Percentiles rank a stretch among this genome's conserved stretches.
These are phyloP conservation scores for Vigna trinervia DNA, from an alignment of 306 rosid species.

Conservation along the genomic window DNA sequence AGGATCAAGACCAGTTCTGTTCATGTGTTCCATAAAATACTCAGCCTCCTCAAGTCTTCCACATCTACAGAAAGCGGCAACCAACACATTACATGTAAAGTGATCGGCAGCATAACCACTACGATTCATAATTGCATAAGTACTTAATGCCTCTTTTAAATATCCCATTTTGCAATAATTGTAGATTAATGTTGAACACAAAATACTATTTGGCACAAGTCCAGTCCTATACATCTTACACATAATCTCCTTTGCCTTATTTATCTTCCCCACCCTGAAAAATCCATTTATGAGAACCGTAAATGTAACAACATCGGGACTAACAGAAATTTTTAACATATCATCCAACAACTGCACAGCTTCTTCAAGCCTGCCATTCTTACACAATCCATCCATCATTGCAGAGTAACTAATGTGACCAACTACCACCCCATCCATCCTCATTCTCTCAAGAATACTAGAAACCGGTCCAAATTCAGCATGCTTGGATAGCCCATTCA, in stretches of 20 bases:
- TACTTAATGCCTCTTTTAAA: slow-evolving; percentile 60
- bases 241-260: slow-evolving; percentile 66
- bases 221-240: slow-evolving; percentile 70
- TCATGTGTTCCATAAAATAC: slow-evolving; percentile 72
- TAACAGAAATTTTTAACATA: slow-evolving; percentile 54
- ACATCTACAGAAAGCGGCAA: slow-evolving; percentile 60
- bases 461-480: slow-evolving; percentile 60
- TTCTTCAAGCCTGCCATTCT: slow-evolving; percentile 67
- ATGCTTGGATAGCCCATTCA: slow-evolving; percentile 67
- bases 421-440: slow-evolving; percentile 51
- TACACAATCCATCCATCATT: slow-evolving; percentile 76
- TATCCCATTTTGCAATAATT: slow-evolving; percentile 70
- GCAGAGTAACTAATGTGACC: slow-evolving; percentile 57
- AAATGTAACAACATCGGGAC: slow-evolving; percentile 70
- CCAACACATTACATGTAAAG: slow-evolving; percentile 67
- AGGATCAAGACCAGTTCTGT: slow-evolving; percentile 64
- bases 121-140: slow-evolving; percentile 66
- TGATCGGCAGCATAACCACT: slow-evolving; percentile 55
- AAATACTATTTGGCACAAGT: slow-evolving; percentile 56
- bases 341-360: slow-evolving; percentile 60
- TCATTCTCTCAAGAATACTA: slow-evolving; percentile 62
- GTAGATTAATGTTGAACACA: slow-evolving; percentile 74
- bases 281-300: slow-evolving; percentile 80
- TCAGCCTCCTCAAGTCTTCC: slow-evolving; percentile 68
- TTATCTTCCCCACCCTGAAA: slow-evolving; percentile 63